Base-by-base conservation (phyloP, 2,329 filamentous ascomycete species). In the Ustulina deusta region DNA sequence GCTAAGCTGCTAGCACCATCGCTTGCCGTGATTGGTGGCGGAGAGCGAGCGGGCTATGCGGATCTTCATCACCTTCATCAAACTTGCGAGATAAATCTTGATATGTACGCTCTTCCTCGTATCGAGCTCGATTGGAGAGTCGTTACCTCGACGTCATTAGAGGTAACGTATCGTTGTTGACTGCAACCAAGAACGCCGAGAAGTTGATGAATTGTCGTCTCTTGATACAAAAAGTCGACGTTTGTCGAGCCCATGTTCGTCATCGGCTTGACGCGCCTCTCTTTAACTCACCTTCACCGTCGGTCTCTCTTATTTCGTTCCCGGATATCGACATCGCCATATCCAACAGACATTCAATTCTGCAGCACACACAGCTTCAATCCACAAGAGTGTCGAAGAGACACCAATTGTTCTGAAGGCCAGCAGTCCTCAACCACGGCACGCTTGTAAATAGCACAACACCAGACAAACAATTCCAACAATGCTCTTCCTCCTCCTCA, bases 401-500 rank as follows among this genome's bases (percentile, higher is more conserved):
- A 52, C 29, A 6, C 49, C 5, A 32, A 52, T 17, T n/a, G 13
- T 22, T 22, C 22, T 56, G 6, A 42, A n/a, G 25, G 20, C 34
- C 13, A 1, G 10, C 3, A 29, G 22, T 20, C 36, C 13, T 51
- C 13, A 17, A 51, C 20, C 22, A 29, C 36, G 22, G n/a, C 22
- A 15, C 22, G 49, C 36, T 42, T 42, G 34, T 56, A 22, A 51
- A 32, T 17, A 42, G 15, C 13, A 42, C 20, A 36, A 25, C n/a
- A 36, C 10, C 9, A 54, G 38, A 9, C 36, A 56, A 56, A 15
- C 36, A 56, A 29, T 36, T 17, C 15, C 34, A 48, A 62, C 36
- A 57, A 72, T 66, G 51, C 40, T 52, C 17, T 59, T 52, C 60
- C 34, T 38, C 48, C 54, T 61, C 36, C 22, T 65, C 38, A 4